Conservation (phyloP, 1,284 basidiomycete genomes). For the Mycosarcoma mackinlayi region DNA sequence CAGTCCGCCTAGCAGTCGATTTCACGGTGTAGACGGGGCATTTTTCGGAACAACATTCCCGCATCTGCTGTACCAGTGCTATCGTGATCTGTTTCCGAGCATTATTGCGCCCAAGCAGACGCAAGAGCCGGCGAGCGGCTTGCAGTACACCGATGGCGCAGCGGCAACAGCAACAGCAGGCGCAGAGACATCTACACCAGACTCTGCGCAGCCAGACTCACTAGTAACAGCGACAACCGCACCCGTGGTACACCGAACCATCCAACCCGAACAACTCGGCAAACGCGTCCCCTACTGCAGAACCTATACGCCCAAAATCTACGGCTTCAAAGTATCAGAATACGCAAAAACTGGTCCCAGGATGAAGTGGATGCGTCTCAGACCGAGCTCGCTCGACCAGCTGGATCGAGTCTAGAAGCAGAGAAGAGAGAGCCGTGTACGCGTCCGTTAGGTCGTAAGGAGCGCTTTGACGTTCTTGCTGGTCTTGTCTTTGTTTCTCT, state of each 20-base stretch:
- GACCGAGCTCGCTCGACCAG: slow-evolving; percentile 82
- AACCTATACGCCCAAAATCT: slow-evolving; percentile 92
- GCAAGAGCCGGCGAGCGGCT: neutral
- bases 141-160: slow-evolving; percentile 7
- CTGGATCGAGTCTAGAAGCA: slow-evolving; percentile 73
- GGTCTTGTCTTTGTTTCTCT: no score
- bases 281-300: slow-evolving; percentile 64
- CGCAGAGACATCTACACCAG: neutral
- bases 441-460: no score
- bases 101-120: slow-evolving; percentile 56
- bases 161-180: slow-evolving; percentile 74
- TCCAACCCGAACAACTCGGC: slow-evolving; percentile 55
- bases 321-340: slow-evolving; percentile 77
- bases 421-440: no score
- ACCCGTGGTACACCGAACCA: slow-evolving; percentile 24
- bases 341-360: slow-evolving; percentile 85
- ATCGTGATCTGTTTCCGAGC: slow-evolving; percentile 72
- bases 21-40: slow-evolving; percentile 97
- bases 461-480: no score
- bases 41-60: slow-evolving; percentile 99
- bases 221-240: neutral
- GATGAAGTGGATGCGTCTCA: slow-evolving; percentile 92
- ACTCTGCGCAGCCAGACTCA: no score
- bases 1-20: slow-evolving; percentile 91
- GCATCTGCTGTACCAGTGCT: slow-evolving; percentile 96